phyloP scores from a whole-genome alignment of 2,329 filamentous ascomycete genomes.

The Teratosphaeria destructans region DNA sequence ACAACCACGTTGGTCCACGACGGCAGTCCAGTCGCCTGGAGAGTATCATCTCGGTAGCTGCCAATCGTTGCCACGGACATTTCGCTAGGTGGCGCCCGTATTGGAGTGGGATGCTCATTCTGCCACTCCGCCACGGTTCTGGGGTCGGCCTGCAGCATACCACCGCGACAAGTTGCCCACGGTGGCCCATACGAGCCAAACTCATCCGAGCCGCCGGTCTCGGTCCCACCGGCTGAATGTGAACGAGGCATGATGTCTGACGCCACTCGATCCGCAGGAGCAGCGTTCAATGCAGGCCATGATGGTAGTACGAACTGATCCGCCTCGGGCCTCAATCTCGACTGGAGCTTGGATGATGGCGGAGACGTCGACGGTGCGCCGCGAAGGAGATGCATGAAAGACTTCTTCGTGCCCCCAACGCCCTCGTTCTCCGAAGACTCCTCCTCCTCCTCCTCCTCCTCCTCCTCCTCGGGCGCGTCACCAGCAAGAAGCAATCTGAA shows the following conservation, averaged over 20 bases:
- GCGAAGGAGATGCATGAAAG: background rate
- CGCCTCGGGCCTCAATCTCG: background rate
- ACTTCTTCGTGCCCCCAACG: background rate
- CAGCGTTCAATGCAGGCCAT: background rate
- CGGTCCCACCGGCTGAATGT: background rate
- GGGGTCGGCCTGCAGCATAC: background rate
- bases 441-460: background rate
- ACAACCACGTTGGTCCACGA: slow-evolving; percentile 8
- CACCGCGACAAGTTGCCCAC: background rate
- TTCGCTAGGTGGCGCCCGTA: background rate
- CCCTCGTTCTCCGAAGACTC: background rate
- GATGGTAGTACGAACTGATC: background rate
- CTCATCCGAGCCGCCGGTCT: background rate
- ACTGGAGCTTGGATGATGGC: background rate
- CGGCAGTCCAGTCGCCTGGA: background rate
- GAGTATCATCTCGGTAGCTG: background rate
- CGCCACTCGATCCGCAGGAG: background rate
- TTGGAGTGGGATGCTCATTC: background rate
- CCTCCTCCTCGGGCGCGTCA: background rate
- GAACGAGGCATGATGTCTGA: background rate
- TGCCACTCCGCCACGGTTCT: background rate
- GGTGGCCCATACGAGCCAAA: background rate
- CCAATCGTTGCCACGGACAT: background rate
- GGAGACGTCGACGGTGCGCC: background rate
- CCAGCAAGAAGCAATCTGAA: slow-evolving; percentile 2